A percentile compares a stretch with the other conserved stretches of the same genome.
These are phyloP conservation scores for Fusarium globosum DNA, from an alignment of 2,329 filamentous ascomycete species.

Conservation along the genomic window DNA sequence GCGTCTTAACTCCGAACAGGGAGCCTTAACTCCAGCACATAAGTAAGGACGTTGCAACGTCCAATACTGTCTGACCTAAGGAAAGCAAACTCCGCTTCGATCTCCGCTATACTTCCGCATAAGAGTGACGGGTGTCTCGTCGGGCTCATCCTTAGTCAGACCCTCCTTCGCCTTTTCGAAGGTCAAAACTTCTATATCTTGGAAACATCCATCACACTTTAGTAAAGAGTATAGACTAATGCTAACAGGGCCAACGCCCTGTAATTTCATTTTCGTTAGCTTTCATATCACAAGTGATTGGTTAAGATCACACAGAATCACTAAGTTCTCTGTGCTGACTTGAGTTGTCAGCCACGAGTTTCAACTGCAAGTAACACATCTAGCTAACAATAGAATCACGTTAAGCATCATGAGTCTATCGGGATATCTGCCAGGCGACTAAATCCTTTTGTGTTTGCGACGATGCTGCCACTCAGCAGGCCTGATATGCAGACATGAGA, in stretches of 20 bases:
- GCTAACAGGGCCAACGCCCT: fast-evolving
- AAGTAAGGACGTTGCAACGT: too few species aligned
- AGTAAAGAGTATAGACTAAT: background rate
- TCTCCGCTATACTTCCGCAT: background rate
- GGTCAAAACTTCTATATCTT: background rate
- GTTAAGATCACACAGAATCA: background rate
- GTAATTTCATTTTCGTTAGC: background rate
- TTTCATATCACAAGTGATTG: background rate
- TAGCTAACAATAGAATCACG: background rate
- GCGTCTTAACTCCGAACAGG: background rate
- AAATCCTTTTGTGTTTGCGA: background rate
- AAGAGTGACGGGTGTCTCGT: too few species aligned
- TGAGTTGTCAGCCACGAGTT: too few species aligned
- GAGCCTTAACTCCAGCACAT: background rate
- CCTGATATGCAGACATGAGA: too few species aligned
- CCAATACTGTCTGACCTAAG: background rate
- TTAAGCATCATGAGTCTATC: background rate
- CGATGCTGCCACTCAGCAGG: background rate
- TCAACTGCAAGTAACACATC: too few species aligned
- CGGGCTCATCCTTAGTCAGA: background rate
- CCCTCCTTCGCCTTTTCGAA: background rate
- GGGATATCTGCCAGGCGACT: background rate
- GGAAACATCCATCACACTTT: background rate
- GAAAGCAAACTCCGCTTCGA: background rate
- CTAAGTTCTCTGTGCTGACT: too few species aligned